phyloP scores from a whole-genome alignment of 805 yeast genomes.

The Saccharomycopsis babjevae region DNA sequence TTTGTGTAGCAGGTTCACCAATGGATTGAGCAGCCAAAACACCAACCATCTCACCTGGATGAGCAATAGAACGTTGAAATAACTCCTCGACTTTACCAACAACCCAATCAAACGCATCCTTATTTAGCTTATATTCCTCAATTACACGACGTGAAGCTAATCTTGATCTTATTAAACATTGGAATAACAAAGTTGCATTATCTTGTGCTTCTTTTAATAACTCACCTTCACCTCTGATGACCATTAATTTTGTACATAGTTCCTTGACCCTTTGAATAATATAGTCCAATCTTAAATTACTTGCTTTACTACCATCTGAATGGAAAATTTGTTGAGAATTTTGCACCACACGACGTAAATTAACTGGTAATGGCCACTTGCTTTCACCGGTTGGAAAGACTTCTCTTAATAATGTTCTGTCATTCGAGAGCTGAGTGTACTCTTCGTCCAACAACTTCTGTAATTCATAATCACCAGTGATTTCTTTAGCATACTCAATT shows the following conservation, averaged over 20 bases:
- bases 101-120: conserved; percentile 91
- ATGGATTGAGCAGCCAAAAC: conserved; percentile 95
- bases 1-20: conserved; percentile 97
- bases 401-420: conserved; percentile 70
- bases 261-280: conserved; percentile 62
- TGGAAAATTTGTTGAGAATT: conserved; percentile 97
- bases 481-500: conserved; percentile 83
- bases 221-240: conserved; percentile 72
- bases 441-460: conserved; percentile 79
- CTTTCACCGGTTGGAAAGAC: conserved; percentile 91
- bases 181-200: conserved; percentile 84
- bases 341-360: conserved; percentile 90
- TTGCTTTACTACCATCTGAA: conserved; percentile 80
- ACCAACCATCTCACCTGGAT: conserved; percentile 99
- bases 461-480: conserved; percentile 76
- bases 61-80: conserved; percentile 82
- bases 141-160: conserved; percentile 83
- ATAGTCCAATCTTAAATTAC: conserved; percentile 80
- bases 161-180: conserved; percentile 86
- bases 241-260: conserved; percentile 55
- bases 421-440: conserved; percentile 63
- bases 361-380: conserved; percentile 97
- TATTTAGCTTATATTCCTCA: conserved; percentile 79
- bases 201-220: conserved; percentile 78
- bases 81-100: conserved; percentile 89